phyloP scores from a whole-genome alignment of 352 stramenopile species.

The Pythium aphanidermatum region DNA sequence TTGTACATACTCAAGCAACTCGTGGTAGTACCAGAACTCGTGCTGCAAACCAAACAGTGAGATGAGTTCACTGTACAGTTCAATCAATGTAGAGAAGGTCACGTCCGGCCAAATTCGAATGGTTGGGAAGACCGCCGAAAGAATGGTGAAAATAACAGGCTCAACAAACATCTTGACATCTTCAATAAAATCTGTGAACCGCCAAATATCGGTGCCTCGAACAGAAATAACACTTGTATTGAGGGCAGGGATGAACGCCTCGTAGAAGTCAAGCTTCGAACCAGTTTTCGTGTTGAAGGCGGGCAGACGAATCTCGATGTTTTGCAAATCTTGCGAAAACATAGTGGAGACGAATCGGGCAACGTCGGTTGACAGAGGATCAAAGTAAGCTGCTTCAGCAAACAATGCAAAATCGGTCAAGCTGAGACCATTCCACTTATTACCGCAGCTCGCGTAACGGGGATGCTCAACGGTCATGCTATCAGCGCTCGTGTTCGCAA shows the following conservation, averaged over 20 bases:
- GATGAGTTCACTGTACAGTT: slow-evolving; percentile 84
- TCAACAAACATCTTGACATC: slow-evolving; percentile 91
- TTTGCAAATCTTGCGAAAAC: slow-evolving; percentile 38
- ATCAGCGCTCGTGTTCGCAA: slow-evolving; percentile 33
- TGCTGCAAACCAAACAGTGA: slow-evolving; percentile 84
- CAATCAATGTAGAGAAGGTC: slow-evolving; percentile 81
- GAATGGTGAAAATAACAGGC: slow-evolving; percentile 84
- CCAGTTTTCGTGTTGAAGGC: slow-evolving; percentile 74
- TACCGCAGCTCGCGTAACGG: slow-evolving; percentile 70
- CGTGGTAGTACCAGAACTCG: slow-evolving; percentile 84
- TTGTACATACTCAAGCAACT: slow-evolving; percentile 77
- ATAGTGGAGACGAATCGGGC: slow-evolving; percentile 61
- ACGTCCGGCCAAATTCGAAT: slow-evolving; percentile 90
- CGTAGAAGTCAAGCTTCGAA: slow-evolving; percentile 83
- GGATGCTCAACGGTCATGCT: slow-evolving; percentile 38
- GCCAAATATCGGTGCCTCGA: slow-evolving; percentile 84
- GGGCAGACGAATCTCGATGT: slow-evolving; percentile 52
- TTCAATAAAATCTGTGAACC: slow-evolving; percentile 88
- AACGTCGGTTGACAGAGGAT: slow-evolving; percentile 76
- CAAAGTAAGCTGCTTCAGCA: slow-evolving; percentile 85
- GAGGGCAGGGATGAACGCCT: slow-evolving; percentile 63
- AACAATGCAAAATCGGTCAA: slow-evolving; percentile 83
- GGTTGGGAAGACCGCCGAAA: slow-evolving; percentile 86
- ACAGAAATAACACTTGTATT: slow-evolving; percentile 87
- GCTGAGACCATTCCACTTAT: slow-evolving; percentile 66